Conservation (phyloP, 306 rosid genomes). For the Gastrolobium bilobum region DNA sequence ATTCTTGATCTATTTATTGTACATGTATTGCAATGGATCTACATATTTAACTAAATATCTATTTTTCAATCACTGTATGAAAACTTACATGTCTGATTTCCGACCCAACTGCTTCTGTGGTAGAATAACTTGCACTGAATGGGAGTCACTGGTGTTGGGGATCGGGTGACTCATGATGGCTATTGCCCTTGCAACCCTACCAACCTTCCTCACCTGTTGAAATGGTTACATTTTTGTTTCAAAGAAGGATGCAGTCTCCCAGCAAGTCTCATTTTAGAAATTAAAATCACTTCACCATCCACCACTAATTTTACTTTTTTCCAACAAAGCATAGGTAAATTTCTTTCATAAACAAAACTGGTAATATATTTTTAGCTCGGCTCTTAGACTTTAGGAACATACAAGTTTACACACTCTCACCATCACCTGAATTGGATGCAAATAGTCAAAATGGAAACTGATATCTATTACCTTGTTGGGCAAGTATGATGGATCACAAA, state of each 20-base stretch:
- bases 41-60: not conserved
- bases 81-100: constrained; percentile 96
- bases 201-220: constrained; percentile 94
- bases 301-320: constrained; percentile 18
- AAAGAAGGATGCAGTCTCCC: constrained; percentile 31
- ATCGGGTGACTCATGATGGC: constrained; percentile 97
- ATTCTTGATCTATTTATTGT: not conserved
- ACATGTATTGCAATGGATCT: not conserved
- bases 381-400: not conserved
- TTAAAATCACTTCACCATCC: constrained; percentile 39
- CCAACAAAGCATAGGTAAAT: constrained; percentile 17
- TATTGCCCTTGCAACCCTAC: constrained; percentile 97
- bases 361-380: not conserved
- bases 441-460: constrained; percentile 21
- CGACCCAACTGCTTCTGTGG: constrained; percentile 99
- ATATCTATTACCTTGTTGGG: constrained; percentile 72
- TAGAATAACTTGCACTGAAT: constrained; percentile 91
- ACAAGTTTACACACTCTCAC: not conserved
- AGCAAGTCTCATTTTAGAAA: constrained; percentile 36
- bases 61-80: not conserved
- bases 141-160: constrained; percentile 87
- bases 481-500: constrained; percentile 97
- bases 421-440: constrained; percentile 43
- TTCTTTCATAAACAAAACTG: constrained; percentile 29
- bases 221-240: constrained; percentile 39